Conservation (phyloP, 768 basidiomycete genomes). For the Filobasidium floriforme region DNA sequence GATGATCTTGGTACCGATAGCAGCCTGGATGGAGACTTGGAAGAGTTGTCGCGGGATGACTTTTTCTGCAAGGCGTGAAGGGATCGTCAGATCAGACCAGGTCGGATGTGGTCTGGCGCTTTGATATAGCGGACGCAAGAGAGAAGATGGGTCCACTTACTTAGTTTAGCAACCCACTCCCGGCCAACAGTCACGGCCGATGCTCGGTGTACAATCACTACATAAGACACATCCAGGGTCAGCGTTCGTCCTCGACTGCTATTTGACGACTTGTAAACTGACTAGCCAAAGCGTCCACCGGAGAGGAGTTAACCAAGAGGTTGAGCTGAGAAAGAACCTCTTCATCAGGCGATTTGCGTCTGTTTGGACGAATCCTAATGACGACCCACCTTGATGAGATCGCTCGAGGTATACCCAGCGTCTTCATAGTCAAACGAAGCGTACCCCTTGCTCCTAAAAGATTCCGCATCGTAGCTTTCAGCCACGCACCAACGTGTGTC, state of each 20-base stretch:
- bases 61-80: constrained; percentile 49
- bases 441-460: constrained; percentile 35
- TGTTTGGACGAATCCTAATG: neutral
- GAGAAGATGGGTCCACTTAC: constrained; percentile 49
- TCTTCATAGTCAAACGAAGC: constrained; percentile 71
- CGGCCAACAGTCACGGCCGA: constrained; percentile 66
- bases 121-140: too few species aligned
- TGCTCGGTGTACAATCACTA: constrained; percentile 74
- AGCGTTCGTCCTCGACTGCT: neutral
- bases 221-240: neutral
- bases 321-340: constrained; percentile 57
- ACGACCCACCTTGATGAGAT: constrained; percentile 66
- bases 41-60: constrained; percentile 89
- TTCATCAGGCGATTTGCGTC: constrained; percentile 6
- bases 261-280: neutral
- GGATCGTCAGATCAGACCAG: neutral
- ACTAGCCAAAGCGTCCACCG: constrained; percentile 81
- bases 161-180: constrained; percentile 84
- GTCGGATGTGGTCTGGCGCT: neutral
- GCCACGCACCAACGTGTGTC: constrained; percentile 75
- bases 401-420: constrained; percentile 72
- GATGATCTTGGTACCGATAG: constrained; percentile 74
- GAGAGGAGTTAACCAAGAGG: constrained; percentile 78
- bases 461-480: constrained; percentile 18
- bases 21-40: constrained; percentile 92